phyloP scores from a whole-genome alignment of 768 basidiomycete genomes.

The Glaciozyma antarctica region DNA sequence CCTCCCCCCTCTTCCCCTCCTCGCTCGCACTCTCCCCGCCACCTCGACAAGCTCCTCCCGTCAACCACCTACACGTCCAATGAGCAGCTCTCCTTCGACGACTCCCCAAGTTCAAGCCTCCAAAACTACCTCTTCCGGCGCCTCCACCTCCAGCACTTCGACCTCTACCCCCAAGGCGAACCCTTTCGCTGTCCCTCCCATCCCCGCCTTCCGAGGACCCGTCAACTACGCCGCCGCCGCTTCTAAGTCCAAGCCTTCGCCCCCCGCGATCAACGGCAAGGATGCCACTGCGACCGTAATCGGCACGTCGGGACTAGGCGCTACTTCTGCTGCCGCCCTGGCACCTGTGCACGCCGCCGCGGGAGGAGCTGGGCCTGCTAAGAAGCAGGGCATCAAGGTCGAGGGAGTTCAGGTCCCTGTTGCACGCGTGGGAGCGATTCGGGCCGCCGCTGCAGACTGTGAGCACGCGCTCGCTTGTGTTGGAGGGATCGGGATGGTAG shows the following conservation, averaged over 20 bases:
- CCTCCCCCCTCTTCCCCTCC: background rate
- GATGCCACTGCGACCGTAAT: constrained; percentile 27
- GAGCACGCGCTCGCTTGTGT: background rate
- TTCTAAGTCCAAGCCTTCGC: constrained; percentile 24
- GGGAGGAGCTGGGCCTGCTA: constrained; percentile 8
- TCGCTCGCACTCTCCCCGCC: background rate
- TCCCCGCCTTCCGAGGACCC: no score
- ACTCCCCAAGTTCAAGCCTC: background rate
- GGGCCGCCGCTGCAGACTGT: constrained; percentile 21
- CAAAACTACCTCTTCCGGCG: constrained; percentile 1
- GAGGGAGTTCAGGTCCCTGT: constrained; percentile 24
- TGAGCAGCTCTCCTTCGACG: constrained; percentile 4
- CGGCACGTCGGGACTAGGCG: constrained; percentile 20
- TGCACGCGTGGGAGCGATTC: constrained; percentile 19
- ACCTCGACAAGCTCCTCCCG: background rate
- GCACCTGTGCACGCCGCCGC: constrained; percentile 16
- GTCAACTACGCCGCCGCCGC: constrained; percentile 16
- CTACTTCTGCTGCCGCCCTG: constrained; percentile 14
- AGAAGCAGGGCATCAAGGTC: constrained; percentile 25
- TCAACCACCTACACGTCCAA: background rate
- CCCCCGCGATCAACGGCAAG: constrained; percentile 30
- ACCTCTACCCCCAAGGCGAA: constrained; percentile 5
- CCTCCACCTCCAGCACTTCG: constrained; percentile 1
- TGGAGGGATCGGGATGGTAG: background rate
- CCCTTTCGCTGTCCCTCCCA: background rate